Percentiles rank a stretch among this genome's conserved stretches.
phyloP scores from a whole-genome alignment of 805 yeast species.

The Starmerella riodocensis region DNA sequence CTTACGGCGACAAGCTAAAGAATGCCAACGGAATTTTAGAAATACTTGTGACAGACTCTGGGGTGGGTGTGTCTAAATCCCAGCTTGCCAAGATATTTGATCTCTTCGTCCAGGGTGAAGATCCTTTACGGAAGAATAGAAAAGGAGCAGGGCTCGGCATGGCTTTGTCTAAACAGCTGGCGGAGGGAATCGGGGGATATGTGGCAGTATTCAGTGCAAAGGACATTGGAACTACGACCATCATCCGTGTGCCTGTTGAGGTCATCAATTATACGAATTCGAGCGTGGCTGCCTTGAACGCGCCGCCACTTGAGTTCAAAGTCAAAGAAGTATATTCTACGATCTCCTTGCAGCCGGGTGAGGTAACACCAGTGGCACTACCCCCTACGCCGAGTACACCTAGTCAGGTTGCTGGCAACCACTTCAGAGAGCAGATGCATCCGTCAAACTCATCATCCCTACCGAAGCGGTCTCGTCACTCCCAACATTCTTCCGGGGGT shows the following conservation, averaged over 20 bases:
- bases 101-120: conserved; percentile 95
- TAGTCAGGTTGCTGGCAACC: no score
- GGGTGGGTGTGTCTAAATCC: conserved; percentile 79
- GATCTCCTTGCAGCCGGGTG: conserved; percentile 9
- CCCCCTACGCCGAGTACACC: no score
- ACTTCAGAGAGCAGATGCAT: no score
- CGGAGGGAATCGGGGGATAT: conserved; percentile 80
- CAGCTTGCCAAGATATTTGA: conserved; percentile 80
- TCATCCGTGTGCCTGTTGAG: conserved; percentile 20
- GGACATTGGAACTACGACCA: conserved; percentile 19
- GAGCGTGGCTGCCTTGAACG: conserved; percentile 3
- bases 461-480: conserved; percentile 1
- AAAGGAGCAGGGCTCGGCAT: conserved; percentile 96
- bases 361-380: conserved; percentile 9
- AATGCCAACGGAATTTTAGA: conserved; percentile 30
- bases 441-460: no score
- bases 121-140: conserved; percentile 74
- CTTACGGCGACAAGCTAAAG: conserved; percentile 8
- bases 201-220: conserved; percentile 33
- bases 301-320: conserved; percentile 18
- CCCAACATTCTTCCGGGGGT: conserved; percentile 8
- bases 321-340: conserved; percentile 15
- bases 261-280: neutral
- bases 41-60: conserved; percentile 74
- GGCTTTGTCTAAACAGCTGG: conserved; percentile 77